phyloP scores from a whole-genome alignment of 164 flowering plant genomes.

The Vitis rotundifolia region DNA sequence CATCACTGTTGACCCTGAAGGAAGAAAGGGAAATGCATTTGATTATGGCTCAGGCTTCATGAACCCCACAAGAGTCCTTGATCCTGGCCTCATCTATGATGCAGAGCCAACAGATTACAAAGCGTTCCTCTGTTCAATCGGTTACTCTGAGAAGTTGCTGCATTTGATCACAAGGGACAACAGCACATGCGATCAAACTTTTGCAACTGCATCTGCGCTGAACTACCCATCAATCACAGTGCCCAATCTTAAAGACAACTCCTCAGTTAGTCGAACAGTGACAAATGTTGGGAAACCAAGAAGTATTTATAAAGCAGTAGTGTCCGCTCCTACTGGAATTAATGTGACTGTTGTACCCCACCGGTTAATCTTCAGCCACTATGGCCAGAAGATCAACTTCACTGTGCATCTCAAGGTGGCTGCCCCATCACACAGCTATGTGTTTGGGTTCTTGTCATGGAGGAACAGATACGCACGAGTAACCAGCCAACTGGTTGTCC shows the following conservation, averaged over 20 bases:
- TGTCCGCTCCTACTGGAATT: slow-evolving; percentile 54
- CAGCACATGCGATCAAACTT: slow-evolving; percentile 42
- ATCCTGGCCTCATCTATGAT: slow-evolving; percentile 82
- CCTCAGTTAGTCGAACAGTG: slow-evolving; percentile 55
- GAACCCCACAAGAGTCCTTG: slow-evolving; percentile 53
- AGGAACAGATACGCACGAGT: slow-evolving; percentile 43
- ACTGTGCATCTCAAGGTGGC: slow-evolving; percentile 55
- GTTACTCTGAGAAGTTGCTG: slow-evolving; percentile 46
- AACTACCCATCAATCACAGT: slow-evolving; percentile 80
- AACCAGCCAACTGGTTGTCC: slow-evolving; percentile 58
- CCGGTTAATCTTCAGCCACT: slow-evolving; percentile 38
- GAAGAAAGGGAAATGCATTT: slow-evolving; percentile 62
- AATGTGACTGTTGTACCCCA: slow-evolving; percentile 57
- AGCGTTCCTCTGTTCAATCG: slow-evolving; percentile 73
- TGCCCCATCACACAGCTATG: slow-evolving; percentile 50
- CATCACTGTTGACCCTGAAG: slow-evolving; percentile 62
- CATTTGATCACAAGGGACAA: slow-evolving; percentile 54
- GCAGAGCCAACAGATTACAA: slow-evolving; percentile 46
- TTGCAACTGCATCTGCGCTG: slow-evolving; percentile 38
- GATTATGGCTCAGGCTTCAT: slow-evolving; percentile 81
- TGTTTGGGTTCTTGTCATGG: slow-evolving; percentile 70
- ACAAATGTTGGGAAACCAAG: slow-evolving; percentile 62
- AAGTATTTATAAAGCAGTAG: slow-evolving; percentile 49
- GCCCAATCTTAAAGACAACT: slow-evolving; percentile 42
- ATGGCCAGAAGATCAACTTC: slow-evolving; percentile 57